Evolutionary conservation across 225 moss, liverwort and hornwort species (phyloP).

Genomic region (Polytrichum formosum): DNA sequence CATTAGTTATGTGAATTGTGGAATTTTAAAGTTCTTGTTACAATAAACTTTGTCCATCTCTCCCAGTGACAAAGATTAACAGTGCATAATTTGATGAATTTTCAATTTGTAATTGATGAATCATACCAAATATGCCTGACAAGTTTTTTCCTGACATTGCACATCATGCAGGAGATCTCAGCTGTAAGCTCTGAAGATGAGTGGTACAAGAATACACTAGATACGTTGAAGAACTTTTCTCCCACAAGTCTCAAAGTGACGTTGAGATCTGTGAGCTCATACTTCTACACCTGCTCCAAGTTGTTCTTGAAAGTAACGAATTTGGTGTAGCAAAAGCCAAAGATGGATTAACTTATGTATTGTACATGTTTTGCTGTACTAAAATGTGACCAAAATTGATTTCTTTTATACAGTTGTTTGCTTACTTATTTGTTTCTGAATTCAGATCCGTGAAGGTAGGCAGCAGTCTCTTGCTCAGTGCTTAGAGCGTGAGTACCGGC

Average conservation of each 20-base stretch:
- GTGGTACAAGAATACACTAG: constrained; percentile 71
- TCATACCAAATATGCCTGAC: no score
- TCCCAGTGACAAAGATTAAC: no score
- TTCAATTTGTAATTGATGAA: no score
- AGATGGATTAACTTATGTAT: no score
- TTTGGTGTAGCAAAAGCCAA: background rate
- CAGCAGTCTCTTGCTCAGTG: constrained; percentile 76
- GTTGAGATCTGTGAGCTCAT: constrained; percentile 73
- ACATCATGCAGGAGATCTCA: constrained; percentile 57
- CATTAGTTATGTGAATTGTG: no score
- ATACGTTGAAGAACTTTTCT: constrained; percentile 56
- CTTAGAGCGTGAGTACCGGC: constrained; percentile 78
- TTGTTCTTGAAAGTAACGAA: no score
- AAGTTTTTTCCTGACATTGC: no score
- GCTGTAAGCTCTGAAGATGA: constrained; percentile 54
- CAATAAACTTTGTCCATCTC: no score
- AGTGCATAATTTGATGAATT: no score
- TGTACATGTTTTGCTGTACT: no score
- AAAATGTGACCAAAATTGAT: background rate
- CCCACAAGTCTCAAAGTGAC: constrained; percentile 85
- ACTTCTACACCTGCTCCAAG: background rate
- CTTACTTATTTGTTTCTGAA: constrained; percentile 10
- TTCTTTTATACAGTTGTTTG: background rate
- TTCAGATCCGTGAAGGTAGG: constrained; percentile 85
- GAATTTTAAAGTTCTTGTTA: no score